Evolutionary conservation across 768 basidiomycete species (phyloP), one percentile per base, ranked within the genome.

Genomic region (Chalciporus pseudorubinellus): DNA sequence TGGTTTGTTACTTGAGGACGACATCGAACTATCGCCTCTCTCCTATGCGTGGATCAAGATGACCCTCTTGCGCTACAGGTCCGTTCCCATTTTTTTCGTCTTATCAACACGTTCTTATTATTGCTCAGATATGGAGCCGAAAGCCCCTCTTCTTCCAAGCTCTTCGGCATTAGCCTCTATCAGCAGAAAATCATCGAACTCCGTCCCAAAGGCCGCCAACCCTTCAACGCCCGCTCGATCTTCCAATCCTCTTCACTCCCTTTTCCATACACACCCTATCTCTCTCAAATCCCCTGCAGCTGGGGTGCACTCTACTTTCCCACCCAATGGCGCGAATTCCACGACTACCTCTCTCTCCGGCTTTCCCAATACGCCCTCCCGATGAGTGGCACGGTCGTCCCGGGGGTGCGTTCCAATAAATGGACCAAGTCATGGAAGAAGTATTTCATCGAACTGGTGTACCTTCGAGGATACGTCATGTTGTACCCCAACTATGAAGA

Each of bases 241-340:
- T 89, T 94, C 65, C 62, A 67, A 10, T 53, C 66, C 0, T 57
- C 68, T 10, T 72, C 71, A 3, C 44, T 81, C n/a, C 48, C 71
- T 0, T 55, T 77, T 39, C 69, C 78, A 0, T 71, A 74, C 1
- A 82, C 82, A 0, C 91, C 92, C 0, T 94, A 92, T 66, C 79
- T 94, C 39, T 92, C 90, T 0, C 87, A 89, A 52, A 82, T 92
- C 10, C 92, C 92, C 0, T 93, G 92, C 68, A 91, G 88, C 69
- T 95, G 91, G 92, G 92, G 92, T 13, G 92, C 89, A 2, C 75
- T 91, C 33, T 95, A 93, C 72, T 95, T 95, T 63, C 91, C 92
- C 11, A 80, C 89, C 57, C 84, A 87, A 60, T 93, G 91, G 92
- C 80, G 83, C 58, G 89, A 89, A 65, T 94, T 93, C 67, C 89